Conservation (phyloP, 2,329 filamentous ascomycete species). For the Pseudogymnoascus sp. region DNA sequence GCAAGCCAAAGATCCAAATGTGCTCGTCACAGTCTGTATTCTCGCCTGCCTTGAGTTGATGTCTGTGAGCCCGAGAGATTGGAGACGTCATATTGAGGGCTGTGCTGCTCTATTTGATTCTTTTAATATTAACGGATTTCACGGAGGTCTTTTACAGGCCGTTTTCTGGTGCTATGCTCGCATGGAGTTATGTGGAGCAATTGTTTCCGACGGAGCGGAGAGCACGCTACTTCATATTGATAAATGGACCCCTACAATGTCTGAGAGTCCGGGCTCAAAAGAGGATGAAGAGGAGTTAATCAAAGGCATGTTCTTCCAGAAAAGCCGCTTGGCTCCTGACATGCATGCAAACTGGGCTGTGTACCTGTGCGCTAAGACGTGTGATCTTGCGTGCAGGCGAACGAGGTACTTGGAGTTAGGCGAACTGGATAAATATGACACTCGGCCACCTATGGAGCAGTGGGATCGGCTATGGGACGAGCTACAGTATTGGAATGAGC, state of each 20-base stretch:
- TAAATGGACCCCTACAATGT: slow-evolving; percentile 38
- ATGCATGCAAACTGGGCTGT: slow-evolving; percentile 54
- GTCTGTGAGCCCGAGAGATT: slow-evolving; percentile 41
- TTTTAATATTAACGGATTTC: slow-evolving; percentile 43
- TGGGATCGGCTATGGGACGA: slow-evolving; percentile 45
- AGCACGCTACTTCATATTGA: slow-evolving; percentile 41
- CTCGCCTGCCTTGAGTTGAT: slow-evolving; percentile 43
- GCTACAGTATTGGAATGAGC: slow-evolving; percentile 40
- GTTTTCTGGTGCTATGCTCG: slow-evolving; percentile 52
- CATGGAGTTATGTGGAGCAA: slow-evolving; percentile 47
- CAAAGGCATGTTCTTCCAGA: slow-evolving; percentile 16
- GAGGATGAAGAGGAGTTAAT: not conserved
- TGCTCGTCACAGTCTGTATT: slow-evolving; percentile 41
- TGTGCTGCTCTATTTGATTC: slow-evolving; percentile 46
- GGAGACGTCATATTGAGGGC: slow-evolving; percentile 49
- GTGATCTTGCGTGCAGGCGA: slow-evolving; percentile 42
- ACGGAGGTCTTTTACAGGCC: slow-evolving; percentile 40
- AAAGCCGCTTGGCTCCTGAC: slow-evolving; percentile 34
- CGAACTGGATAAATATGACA: slow-evolving; percentile 37
- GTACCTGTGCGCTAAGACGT: slow-evolving; percentile 46
- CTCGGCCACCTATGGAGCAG: slow-evolving; percentile 33
- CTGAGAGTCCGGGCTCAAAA: not conserved
- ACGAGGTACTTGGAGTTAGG: slow-evolving; percentile 42
- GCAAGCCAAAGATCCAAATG: slow-evolving; percentile 36
- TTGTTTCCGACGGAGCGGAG: slow-evolving; percentile 43